Conservation (phyloP, 2,329 filamentous ascomycete genomes). For the Blastomyces parvus region DNA sequence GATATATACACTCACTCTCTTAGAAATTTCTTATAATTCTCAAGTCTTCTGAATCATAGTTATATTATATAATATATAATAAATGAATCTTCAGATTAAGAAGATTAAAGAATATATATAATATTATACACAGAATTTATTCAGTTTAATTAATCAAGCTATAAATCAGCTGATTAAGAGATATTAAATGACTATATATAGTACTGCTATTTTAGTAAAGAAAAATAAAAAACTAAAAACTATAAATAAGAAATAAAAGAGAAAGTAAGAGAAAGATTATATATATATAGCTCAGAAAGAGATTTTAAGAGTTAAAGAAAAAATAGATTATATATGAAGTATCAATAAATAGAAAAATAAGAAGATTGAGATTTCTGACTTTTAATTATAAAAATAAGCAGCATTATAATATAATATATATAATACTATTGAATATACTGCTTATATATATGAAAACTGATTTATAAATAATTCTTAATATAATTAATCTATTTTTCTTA, state of each 20-base stretch:
- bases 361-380: neutral
- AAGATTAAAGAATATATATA: too few species aligned
- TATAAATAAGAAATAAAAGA: slow-evolving; percentile 12
- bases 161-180: slow-evolving; percentile 8
- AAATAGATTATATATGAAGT: neutral
- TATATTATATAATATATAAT: too few species aligned
- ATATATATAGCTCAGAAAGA: slow-evolving; percentile 10
- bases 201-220: slow-evolving; percentile 7
- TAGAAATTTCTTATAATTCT: too few species aligned
- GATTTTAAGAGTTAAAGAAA: slow-evolving; percentile 7
- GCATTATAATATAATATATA: neutral
- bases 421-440: neutral
- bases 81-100: too few species aligned
- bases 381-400: slow-evolving; percentile 1
- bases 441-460: neutral
- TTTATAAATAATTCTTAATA: neutral
- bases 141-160: slow-evolving; percentile 5
- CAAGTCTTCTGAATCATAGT: too few species aligned
- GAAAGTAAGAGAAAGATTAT: slow-evolving; percentile 5
- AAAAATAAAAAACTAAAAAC: slow-evolving; percentile 9
- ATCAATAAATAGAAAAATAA: neutral
- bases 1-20: neutral
- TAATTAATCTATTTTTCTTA: slow-evolving; percentile 1
- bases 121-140: too few species aligned
- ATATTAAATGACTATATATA: slow-evolving; percentile 7